These are phyloP conservation scores for Alternaria consortialis DNA, from an alignment of 2,329 filamentous ascomycete genomes.

Conservation along the genomic window DNA sequence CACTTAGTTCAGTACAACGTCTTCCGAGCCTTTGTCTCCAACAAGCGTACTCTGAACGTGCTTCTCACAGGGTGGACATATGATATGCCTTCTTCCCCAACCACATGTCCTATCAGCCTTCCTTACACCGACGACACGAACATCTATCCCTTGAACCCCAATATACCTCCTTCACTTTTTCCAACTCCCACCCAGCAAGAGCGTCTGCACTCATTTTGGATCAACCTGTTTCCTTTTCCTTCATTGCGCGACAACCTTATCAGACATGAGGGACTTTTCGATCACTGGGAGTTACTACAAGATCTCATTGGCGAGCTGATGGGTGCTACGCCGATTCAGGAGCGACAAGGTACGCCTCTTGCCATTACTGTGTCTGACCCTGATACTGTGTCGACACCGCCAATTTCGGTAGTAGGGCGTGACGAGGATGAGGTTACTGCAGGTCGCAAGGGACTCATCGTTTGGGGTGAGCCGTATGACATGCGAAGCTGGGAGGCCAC, in stretches of 20 bases:
- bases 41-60: constrained; percentile 38
- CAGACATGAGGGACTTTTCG: constrained; percentile 1
- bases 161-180: constrained; percentile 48
- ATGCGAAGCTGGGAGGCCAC: constrained; percentile 18
- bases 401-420: neutral
- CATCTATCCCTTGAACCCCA: constrained; percentile 17
- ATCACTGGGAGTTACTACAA: constrained; percentile 10
- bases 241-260: constrained; percentile 61
- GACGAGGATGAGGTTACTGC: constrained; percentile 9
- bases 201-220: constrained; percentile 62
- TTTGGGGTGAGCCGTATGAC: constrained; percentile 22
- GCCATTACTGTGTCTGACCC: constrained; percentile 1
- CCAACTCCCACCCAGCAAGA: constrained; percentile 60
- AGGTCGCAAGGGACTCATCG: constrained; percentile 12
- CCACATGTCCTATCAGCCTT: constrained; percentile 12
- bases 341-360: neutral
- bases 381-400: neutral
- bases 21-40: constrained; percentile 48
- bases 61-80: constrained; percentile 14
- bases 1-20: constrained; percentile 53
- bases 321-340: neutral
- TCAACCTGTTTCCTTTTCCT: constrained; percentile 67
- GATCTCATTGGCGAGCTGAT: constrained; percentile 16
- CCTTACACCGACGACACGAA: constrained; percentile 12
- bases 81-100: neutral